phyloP scores from a whole-genome alignment of 106 monocot species.

The Phalaenopsis aphrodite region DNA sequence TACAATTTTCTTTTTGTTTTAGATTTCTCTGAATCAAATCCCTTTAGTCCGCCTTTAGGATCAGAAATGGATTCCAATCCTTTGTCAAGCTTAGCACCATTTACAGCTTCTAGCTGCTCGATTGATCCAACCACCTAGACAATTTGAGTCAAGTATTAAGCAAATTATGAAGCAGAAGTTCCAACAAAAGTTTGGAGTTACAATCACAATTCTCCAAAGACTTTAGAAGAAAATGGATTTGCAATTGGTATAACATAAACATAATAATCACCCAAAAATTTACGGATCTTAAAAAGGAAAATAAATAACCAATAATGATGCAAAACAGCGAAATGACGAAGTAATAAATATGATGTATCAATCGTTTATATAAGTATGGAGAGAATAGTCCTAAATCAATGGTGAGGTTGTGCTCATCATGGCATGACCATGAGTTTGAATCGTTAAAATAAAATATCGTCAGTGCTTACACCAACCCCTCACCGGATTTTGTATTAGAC shows the following conservation, averaged over 20 bases:
- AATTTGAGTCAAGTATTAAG: not conserved
- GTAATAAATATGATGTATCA: not conserved
- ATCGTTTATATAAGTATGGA: not conserved
- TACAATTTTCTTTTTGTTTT: conserved; percentile 60
- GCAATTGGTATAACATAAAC: not conserved
- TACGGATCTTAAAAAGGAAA: not conserved
- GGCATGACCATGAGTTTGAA: not conserved
- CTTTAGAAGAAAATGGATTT: not conserved
- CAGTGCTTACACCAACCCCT: not conserved
- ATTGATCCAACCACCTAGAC: conserved; percentile 30
- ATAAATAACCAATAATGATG: not conserved
- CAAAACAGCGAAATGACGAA: not conserved
- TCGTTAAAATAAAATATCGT: not conserved
- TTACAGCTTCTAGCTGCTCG: conserved; percentile 43
- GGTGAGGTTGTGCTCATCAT: not conserved
- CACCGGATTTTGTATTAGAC: not conserved
- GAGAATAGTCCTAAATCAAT: too few species aligned
- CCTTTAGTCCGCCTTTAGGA: conserved; percentile 23
- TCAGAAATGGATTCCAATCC: conserved; percentile 47
- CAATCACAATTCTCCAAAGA: not conserved
- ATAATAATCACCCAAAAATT: not conserved
- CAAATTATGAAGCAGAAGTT: not conserved
- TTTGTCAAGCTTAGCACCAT: conserved; percentile 64
- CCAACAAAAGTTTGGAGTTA: not conserved
- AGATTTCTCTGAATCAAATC: conserved; percentile 39